These are phyloP conservation scores for Reutealis trisperma DNA, from an alignment of 345 rosid species.

Conservation along the genomic window DNA sequence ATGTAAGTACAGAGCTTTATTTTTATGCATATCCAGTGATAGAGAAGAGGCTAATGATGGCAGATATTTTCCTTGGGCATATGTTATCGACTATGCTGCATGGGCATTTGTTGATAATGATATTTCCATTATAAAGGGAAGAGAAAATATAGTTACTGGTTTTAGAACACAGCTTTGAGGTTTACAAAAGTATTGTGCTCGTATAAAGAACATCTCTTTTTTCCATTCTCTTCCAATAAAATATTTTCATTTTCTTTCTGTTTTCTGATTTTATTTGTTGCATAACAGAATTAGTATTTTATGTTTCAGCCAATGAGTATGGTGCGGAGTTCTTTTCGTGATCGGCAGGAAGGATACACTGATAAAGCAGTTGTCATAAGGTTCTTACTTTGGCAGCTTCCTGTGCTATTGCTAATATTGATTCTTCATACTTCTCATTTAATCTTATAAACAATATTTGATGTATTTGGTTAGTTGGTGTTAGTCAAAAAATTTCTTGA, in stretches of 20 bases:
- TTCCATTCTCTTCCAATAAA: not conserved
- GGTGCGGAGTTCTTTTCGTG: conserved; percentile 78
- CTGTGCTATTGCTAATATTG: not conserved
- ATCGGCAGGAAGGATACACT: conserved; percentile 79
- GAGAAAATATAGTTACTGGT: not conserved
- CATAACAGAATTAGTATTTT: conserved; percentile 32
- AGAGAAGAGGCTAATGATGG: not conserved
- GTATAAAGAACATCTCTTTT: no score
- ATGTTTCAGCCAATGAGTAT: conserved; percentile 83
- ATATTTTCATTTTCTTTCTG: not conserved
- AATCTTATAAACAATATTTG: not conserved
- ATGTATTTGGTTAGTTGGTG: not conserved
- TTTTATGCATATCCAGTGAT: not conserved
- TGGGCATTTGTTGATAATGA: not conserved
- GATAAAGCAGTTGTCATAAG: conserved; percentile 87
- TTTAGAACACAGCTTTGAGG: not conserved
- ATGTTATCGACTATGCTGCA: not conserved
- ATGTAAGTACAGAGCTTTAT: conserved; percentile 52
- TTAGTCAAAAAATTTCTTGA: not conserved
- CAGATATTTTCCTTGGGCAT: not conserved
- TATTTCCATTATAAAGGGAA: not conserved
- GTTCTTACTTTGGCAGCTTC: conserved; percentile 30
- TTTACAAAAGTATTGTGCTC: not conserved
- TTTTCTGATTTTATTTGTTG: conserved; percentile 15
- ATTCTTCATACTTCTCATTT: not conserved